Evolutionary conservation across 2,329 filamentous ascomycete genomes (phyloP).

Genomic region (Nakataea oryzae): DNA sequence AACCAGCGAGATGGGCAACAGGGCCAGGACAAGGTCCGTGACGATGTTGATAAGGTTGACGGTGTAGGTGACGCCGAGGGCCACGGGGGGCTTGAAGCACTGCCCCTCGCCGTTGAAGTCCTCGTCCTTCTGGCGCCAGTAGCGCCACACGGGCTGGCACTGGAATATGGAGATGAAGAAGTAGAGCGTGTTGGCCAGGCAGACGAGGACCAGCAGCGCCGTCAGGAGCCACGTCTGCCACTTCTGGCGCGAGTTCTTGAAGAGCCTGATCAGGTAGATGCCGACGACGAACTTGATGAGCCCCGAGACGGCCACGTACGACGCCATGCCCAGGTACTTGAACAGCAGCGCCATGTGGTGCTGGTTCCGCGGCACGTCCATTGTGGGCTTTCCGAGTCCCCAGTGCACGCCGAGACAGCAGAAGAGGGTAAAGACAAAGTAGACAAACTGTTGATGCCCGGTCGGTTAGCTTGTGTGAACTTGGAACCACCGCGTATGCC

Average conservation of each 20-base stretch:
- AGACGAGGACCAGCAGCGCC: slow-evolving; percentile 16
- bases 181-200: slow-evolving; percentile 23
- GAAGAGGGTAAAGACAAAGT: slow-evolving; percentile 15
- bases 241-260: slow-evolving; percentile 10
- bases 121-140: slow-evolving; percentile 5
- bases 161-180: slow-evolving; percentile 28
- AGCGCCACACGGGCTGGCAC: slow-evolving; percentile 27
- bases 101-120: background rate
- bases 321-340: slow-evolving; percentile 29
- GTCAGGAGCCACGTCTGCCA: slow-evolving; percentile 22
- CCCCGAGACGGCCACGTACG: slow-evolving; percentile 24
- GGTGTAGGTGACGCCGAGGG: slow-evolving; percentile 21
- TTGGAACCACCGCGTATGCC: no score
- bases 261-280: slow-evolving; percentile 26
- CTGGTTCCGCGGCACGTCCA: slow-evolving; percentile 8
- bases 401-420: slow-evolving; percentile 14
- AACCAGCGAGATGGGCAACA: slow-evolving; percentile 26
- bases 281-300: slow-evolving; percentile 27
- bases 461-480: background rate
- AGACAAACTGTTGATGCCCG: background rate
- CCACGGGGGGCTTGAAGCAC: slow-evolving; percentile 8
- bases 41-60: slow-evolving; percentile 27
- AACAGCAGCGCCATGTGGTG: slow-evolving; percentile 20
- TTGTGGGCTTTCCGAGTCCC: slow-evolving; percentile 15
- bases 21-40: slow-evolving; percentile 27